Percentiles rank a stretch among this genome's conserved stretches.
phyloP scores from a whole-genome alignment of 352 stramenopile species.

The Phytophthora europaea region DNA sequence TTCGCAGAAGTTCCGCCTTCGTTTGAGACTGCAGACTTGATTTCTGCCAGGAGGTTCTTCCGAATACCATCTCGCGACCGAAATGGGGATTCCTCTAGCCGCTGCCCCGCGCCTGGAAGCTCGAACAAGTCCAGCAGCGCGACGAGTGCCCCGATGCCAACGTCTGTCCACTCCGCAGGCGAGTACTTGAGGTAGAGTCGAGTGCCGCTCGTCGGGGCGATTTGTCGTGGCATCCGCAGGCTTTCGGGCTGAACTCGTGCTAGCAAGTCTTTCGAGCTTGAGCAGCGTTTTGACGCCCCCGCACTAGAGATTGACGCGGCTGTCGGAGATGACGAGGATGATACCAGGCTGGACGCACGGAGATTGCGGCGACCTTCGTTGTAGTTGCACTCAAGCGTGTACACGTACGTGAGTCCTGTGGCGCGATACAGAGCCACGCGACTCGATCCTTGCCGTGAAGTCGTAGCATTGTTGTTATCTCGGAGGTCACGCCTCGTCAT shows the following conservation, averaged over 20 bases:
- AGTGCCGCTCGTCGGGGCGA: conserved; percentile 30
- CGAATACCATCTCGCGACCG: conserved; percentile 61
- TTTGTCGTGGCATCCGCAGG: conserved; percentile 22
- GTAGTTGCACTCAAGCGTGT: conserved; percentile 96
- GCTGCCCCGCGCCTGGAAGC: conserved; percentile 42
- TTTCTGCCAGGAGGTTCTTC: conserved; percentile 61
- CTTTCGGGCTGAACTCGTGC: conserved; percentile 17
- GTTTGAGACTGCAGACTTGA: conserved; percentile 32
- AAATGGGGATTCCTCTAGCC: conserved; percentile 56
- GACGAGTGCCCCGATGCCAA: conserved; percentile 68
- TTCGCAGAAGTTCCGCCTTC: conserved; percentile 15
- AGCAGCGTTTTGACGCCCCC: conserved; percentile 8
- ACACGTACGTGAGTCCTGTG: conserved; percentile 83
- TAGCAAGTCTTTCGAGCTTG: conserved; percentile 16
- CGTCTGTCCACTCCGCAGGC: conserved; percentile 70
- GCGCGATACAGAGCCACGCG: conserved; percentile 79
- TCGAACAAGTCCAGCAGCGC: conserved; percentile 74
- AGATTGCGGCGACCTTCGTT: conserved; percentile 74
- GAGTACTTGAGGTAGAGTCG: conserved; percentile 76
- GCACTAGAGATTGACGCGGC: neutral
- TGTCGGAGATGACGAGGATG: conserved; percentile 21
- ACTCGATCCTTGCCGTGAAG: conserved; percentile 74
- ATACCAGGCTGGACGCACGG: conserved; percentile 32
- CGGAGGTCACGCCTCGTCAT: conserved; percentile 76
- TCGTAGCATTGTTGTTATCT: conserved; percentile 64